These are phyloP conservation scores for Podospora sp. DNA, from an alignment of 495 filamentous ascomycete species.

Conservation along the genomic window DNA sequence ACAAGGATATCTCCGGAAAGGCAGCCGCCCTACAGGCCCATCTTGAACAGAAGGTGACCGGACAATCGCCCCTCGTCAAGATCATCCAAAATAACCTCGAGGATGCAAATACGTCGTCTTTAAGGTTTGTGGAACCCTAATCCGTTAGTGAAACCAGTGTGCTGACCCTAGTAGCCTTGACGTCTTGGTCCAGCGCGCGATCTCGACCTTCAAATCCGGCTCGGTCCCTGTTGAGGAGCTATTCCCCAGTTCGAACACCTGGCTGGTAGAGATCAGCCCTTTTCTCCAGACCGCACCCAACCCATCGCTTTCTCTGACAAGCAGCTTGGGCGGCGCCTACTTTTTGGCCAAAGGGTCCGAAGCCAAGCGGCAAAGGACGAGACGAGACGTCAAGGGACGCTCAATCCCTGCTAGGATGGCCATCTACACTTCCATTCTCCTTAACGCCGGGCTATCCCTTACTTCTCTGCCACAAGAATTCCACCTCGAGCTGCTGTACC, in stretches of 20 bases:
- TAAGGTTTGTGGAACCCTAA: conserved; percentile 38
- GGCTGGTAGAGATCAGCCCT: conserved; percentile 52
- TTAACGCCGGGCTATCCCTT: conserved; percentile 43
- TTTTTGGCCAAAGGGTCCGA: conserved; percentile 57
- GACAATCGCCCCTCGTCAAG: conserved; percentile 34
- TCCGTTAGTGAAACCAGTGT: background rate
- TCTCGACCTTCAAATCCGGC: conserved; percentile 26
- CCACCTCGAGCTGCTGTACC: conserved; percentile 44
- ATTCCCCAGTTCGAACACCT: conserved; percentile 46
- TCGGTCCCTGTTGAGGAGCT: conserved; percentile 35
- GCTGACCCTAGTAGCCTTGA: conserved; percentile 27
- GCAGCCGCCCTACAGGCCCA: conserved; percentile 35
- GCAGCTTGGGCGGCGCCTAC: conserved; percentile 68
- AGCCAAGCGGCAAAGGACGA: conserved; percentile 27
- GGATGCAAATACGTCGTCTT: conserved; percentile 40
- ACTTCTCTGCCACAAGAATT: conserved; percentile 33
- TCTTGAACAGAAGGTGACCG: conserved; percentile 37
- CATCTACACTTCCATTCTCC: conserved; percentile 61
- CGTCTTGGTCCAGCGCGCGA: conserved; percentile 49
- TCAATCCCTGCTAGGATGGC: conserved; percentile 75
- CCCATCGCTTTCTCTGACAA: conserved; percentile 69
- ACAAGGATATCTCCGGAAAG: conserved; percentile 33
- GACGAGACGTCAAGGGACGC: conserved; percentile 65
- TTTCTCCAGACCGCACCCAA: conserved; percentile 63
- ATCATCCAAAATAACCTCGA: conserved; percentile 49